phyloP scores from a whole-genome alignment of 2,329 filamentous ascomycete genomes.

The Botrytis galanthina region DNA sequence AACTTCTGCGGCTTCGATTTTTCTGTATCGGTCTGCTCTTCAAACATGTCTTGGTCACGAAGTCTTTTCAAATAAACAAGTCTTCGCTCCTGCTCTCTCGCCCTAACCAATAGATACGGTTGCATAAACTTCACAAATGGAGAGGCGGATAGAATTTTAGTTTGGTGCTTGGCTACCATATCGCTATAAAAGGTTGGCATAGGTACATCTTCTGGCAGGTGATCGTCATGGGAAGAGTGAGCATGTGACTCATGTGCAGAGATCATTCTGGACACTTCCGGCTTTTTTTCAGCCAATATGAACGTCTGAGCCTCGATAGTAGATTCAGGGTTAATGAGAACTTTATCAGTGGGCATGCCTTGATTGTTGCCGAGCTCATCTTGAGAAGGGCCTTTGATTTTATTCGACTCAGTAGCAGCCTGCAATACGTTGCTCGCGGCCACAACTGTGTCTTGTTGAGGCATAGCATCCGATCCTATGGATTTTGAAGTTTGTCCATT shows the following conservation, averaged over 20 bases:
- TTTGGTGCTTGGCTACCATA: conserved; percentile 89
- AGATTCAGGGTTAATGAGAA: background rate
- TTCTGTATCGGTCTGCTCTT: conserved; percentile 56
- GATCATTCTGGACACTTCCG: conserved; percentile 30
- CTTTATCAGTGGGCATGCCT: background rate
- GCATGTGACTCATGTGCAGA: conserved; percentile 41
- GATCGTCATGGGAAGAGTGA: conserved; percentile 47
- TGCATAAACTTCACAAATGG: conserved; percentile 95
- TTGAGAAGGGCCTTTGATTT: conserved; percentile 12
- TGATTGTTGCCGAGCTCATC: background rate
- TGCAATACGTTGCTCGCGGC: conserved; percentile 34
- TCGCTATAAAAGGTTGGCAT: conserved; percentile 93
- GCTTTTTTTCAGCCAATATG: conserved; percentile 8
- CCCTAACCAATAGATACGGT: conserved; percentile 88
- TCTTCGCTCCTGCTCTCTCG: conserved; percentile 84
- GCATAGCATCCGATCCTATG: conserved; percentile 14
- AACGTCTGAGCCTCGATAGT: background rate
- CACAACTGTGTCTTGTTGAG: conserved; percentile 25
- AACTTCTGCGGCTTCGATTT: conserved; percentile 70
- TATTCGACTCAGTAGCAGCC: conserved; percentile 26
- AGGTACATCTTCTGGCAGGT: conserved; percentile 73
- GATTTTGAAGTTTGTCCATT: conserved; percentile 22
- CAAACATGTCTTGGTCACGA: conserved; percentile 68
- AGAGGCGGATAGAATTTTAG: conserved; percentile 89
- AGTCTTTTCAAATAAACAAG: conserved; percentile 79